These are phyloP conservation scores for Malassezia pachydermatis DNA, from an alignment of 1,284 basidiomycete genomes.

Conservation along the genomic window DNA sequence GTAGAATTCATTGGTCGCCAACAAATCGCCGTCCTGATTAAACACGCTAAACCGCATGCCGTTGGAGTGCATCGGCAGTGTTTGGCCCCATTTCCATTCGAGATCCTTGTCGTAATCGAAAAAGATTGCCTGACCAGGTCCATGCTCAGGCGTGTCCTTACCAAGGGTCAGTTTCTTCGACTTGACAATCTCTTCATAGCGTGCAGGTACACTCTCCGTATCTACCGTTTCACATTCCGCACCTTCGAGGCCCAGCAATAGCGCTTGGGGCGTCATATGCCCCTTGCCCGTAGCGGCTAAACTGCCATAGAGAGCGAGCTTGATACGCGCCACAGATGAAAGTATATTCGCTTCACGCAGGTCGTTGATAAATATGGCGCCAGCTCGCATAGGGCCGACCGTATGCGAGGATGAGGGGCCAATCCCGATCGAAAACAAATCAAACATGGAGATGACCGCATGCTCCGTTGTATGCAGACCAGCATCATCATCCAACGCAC, in stretches of 20 bases:
- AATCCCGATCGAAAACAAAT: conserved; percentile 82
- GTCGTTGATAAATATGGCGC: conserved; percentile 65
- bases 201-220: conserved; percentile 59
- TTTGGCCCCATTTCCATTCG: conserved; percentile 69
- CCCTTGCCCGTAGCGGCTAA: conserved; percentile 64
- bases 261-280: conserved; percentile 86
- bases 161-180: conserved; percentile 61
- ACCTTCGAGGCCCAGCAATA: conserved; percentile 81
- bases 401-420: conserved; percentile 54
- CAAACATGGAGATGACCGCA: conserved; percentile 66
- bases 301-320: conserved; percentile 67
- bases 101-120: conserved; percentile 83
- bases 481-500: too few relatives aligned
- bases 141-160: conserved; percentile 41
- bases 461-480: conserved; percentile 66
- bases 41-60: conserved; percentile 88
- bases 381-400: conserved; percentile 77
- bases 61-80: conserved; percentile 48
- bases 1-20: conserved; percentile 92
- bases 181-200: conserved; percentile 62
- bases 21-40: conserved; percentile 64
- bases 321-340: conserved; percentile 64
- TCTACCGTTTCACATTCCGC: conserved; percentile 61
- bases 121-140: conserved; percentile 51
- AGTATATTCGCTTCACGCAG: conserved; percentile 62